These are phyloP conservation scores for Candida bentonensis DNA, from an alignment of 805 yeast genomes.

Conservation along the genomic window DNA sequence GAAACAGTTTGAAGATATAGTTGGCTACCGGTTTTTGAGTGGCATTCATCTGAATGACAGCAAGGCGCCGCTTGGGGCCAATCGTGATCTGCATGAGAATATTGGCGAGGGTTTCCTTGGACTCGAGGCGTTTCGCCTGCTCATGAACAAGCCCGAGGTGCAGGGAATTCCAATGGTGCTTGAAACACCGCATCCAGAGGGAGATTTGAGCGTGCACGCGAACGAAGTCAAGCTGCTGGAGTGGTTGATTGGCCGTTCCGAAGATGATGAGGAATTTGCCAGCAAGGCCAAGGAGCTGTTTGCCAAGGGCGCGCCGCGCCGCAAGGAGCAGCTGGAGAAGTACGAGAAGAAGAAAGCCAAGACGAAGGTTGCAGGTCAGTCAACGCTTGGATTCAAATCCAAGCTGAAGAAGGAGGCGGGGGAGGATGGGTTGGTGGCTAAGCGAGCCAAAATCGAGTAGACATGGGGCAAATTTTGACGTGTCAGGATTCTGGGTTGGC, in stretches of 20 bases:
- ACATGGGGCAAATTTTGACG: no score
- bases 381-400: neutral
- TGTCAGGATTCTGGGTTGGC: no score
- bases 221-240: constrained; percentile 68
- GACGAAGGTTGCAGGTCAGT: constrained; percentile 8
- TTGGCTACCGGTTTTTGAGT: constrained; percentile 63
- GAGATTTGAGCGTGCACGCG: constrained; percentile 40
- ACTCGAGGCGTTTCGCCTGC: constrained; percentile 62
- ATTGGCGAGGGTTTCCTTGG: constrained; percentile 85
- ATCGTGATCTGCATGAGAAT: constrained; percentile 81
- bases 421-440: no score
- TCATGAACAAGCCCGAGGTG: constrained; percentile 56
- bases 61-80: constrained; percentile 82
- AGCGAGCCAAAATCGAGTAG: no score
- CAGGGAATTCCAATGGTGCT: constrained; percentile 62
- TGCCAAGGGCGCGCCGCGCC: constrained; percentile 48
- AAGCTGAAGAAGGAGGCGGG: no score
- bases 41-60: constrained; percentile 91
- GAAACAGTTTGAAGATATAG: constrained; percentile 53
- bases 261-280: constrained; percentile 41
- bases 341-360: constrained; percentile 40
- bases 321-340: constrained; percentile 55
- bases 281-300: constrained; percentile 36
- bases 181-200: constrained; percentile 55
- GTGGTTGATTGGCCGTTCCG: constrained; percentile 52